Conservation (phyloP, 495 filamentous ascomycete species). For the Tuber calosporum region DNA sequence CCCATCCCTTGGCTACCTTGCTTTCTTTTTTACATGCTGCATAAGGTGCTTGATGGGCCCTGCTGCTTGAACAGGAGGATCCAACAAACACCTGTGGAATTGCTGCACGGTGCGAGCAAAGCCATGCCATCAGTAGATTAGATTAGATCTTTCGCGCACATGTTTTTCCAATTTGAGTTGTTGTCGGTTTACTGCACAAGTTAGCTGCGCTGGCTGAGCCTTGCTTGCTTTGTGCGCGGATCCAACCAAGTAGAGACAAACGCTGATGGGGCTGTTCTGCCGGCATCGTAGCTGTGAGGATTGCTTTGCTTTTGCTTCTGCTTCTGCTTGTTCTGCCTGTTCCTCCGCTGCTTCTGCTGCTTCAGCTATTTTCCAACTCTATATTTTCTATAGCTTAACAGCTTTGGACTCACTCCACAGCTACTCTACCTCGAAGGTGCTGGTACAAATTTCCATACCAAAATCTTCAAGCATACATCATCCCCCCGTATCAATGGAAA, state of each 20-base stretch:
- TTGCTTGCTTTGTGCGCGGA: neutral
- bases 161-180: neutral
- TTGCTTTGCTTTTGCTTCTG: neutral
- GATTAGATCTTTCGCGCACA: neutral
- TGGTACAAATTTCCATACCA: neutral
- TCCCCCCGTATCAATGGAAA: neutral
- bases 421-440: neutral
- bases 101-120: too few relatives aligned
- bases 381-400: neutral
- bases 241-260: neutral
- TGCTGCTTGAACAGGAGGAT: constrained; percentile 2
- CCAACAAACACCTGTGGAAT: neutral
- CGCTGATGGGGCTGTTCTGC: neutral
- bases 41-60: neutral
- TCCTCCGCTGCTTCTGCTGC: neutral
- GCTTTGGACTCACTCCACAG: neutral
- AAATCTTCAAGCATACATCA: neutral
- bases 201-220: constrained; percentile 1
- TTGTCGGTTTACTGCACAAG: neutral
- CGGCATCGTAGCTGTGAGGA: neutral
- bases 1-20: neutral
- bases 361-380: neutral
- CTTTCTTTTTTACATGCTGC: neutral
- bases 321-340: neutral
- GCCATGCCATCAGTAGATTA: neutral